These are phyloP conservation scores for Fusarium euwallaceae DNA, from an alignment of 2,329 filamentous ascomycete species.

Conservation along the genomic window DNA sequence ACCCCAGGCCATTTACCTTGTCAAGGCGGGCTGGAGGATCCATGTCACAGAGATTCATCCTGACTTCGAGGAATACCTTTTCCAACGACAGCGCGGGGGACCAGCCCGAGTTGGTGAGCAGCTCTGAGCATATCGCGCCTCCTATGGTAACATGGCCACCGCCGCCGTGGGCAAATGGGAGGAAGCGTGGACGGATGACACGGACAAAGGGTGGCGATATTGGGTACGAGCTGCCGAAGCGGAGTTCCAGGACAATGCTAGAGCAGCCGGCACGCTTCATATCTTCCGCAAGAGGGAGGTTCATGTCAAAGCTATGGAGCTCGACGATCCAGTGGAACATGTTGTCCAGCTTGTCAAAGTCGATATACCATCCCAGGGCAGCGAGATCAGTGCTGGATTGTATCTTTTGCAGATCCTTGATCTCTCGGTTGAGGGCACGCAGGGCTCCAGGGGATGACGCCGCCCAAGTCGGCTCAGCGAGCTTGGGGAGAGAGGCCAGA, in stretches of 20 bases:
- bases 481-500: constrained; percentile 69
- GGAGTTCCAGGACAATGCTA: constrained; percentile 84
- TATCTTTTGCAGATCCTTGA: constrained; percentile 72
- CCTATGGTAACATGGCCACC: constrained; percentile 89
- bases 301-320: constrained; percentile 81
- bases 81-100: constrained; percentile 79
- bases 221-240: constrained; percentile 83
- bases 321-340: constrained; percentile 94
- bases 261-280: constrained; percentile 73
- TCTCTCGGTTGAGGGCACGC: constrained; percentile 58
- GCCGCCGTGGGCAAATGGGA: constrained; percentile 78
- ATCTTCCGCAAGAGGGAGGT: constrained; percentile 78
- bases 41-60: constrained; percentile 77
- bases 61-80: constrained; percentile 83
- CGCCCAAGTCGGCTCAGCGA: constrained; percentile 58
- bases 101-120: constrained; percentile 89
- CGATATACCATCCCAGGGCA: constrained; percentile 87
- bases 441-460: constrained; percentile 46
- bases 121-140: constrained; percentile 86
- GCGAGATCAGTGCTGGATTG: constrained; percentile 72
- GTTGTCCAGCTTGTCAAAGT: constrained; percentile 75
- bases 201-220: constrained; percentile 87
- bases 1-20: not conserved
- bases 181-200: constrained; percentile 83
- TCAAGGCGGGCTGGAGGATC: constrained; percentile 83